Conservation (phyloP, 805 yeast species). For the Aciculoconidium aculeatum region DNA sequence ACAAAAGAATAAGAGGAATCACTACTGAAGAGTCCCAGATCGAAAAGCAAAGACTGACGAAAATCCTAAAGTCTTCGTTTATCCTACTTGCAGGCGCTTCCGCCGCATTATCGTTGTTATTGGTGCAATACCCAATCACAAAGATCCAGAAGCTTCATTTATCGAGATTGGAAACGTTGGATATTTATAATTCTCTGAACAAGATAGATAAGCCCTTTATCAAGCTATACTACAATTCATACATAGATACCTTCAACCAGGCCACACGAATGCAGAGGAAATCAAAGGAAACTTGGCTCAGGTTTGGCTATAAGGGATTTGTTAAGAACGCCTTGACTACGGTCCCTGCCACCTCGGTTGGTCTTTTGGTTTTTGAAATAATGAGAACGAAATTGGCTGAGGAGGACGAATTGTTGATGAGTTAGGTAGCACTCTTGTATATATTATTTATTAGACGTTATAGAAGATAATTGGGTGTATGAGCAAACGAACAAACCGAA, state of each 20-base stretch:
- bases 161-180: conserved; percentile 74
- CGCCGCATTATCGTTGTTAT: conserved; percentile 72
- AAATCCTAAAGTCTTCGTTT: conserved; percentile 59
- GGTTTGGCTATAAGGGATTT: conserved; percentile 77
- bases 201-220: conserved; percentile 26
- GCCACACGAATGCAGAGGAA: conserved; percentile 48
- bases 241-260: conserved; percentile 67
- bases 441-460: conserved; percentile 1
- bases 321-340: conserved; percentile 63
- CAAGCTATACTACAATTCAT: conserved; percentile 64
- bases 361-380: conserved; percentile 78
- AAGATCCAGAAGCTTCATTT: conserved; percentile 77
- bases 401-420: conserved; percentile 12
- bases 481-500: too few species aligned
- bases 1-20: conserved; percentile 24
- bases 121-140: conserved; percentile 77
- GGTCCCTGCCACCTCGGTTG: conserved; percentile 86
- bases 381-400: conserved; percentile 48
- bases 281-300: conserved; percentile 51
- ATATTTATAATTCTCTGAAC: conserved; percentile 44
- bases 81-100: conserved; percentile 80
- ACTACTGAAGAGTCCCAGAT: conserved; percentile 18
- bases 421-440: too few species aligned
- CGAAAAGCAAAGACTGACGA: conserved; percentile 35
- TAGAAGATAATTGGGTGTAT: not conserved